Base-by-base conservation (phyloP, 345 rosid species). In the Bruguiera parviflora region DNA sequence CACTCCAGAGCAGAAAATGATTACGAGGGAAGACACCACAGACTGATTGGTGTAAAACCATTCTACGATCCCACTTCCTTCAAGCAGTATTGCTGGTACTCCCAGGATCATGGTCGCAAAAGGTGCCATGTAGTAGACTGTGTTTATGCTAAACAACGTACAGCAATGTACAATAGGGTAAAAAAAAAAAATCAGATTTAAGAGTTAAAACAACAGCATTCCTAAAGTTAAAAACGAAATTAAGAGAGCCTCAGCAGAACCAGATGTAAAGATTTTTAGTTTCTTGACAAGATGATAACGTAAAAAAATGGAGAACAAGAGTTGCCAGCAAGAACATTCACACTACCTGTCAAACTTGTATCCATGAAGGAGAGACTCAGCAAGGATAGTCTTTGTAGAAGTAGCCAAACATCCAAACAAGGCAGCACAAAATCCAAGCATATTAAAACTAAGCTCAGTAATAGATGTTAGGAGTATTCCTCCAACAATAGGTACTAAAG, bases 71-170 rank as follows among this genome's bases (percentile, higher is more conserved):
- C 99, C 98, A n/a, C 71, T 72, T 37, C 99, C 99, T 89, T 95
- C 99, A 3, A 95, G 85, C 63, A 95, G 71, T 63, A 95, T 8
- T 1, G 99, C 98, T 8, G 99, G 99, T 62, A 89, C 37, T 65
- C 86, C 96, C 80, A 95, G 77, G 65, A 95, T 92, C 98, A 92
- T 84, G 73, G 99, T 95, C 55, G 99, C 99, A 65, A 84, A 89
- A 63, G 99, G 99, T 15, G 99, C 98, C 99, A 95, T 95, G 81
- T 95, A 95, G 87, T 92, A 95, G 64, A 95, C 99, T 0, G 98
- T 95, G 90, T 95, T 95, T 75, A 95, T 95, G 85, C 98, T 92
- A 64, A 4, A 69, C 43, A 37, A 61, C 19, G 66, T 53, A 52
- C 13, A 15, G 19, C 15, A 43, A 3, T 13, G 3, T 13, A 13